Percentiles rank a stretch among this genome's conserved stretches.
Conservation (phyloP, 306 rosid genomes). For the Sphenostylis stenocarpa region DNA sequence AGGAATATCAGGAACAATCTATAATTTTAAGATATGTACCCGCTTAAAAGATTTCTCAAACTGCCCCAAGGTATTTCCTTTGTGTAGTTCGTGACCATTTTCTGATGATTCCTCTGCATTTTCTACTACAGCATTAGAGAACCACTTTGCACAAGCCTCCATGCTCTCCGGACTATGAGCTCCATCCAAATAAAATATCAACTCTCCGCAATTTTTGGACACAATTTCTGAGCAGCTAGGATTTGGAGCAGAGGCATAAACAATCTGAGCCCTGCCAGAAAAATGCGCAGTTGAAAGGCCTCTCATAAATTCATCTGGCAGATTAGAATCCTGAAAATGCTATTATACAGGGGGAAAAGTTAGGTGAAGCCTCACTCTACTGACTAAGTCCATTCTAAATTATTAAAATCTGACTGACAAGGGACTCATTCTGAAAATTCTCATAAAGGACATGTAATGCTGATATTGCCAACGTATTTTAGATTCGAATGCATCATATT, state of each 20-base stretch:
- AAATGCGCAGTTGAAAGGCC: slow-evolving; percentile 69
- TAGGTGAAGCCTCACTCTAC: too few relatives aligned
- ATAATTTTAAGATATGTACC: slow-evolving; percentile 21
- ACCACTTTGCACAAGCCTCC: slow-evolving; percentile 58
- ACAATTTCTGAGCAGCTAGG: slow-evolving; percentile 29
- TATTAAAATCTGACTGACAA: slow-evolving; percentile 13
- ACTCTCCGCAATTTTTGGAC: slow-evolving; percentile 52
- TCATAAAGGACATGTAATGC: not conserved
- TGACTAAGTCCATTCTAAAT: not conserved
- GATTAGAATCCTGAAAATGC: slow-evolving; percentile 40
- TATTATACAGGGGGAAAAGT: slow-evolving; percentile 11
- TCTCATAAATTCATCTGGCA: slow-evolving; percentile 62
- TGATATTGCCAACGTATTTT: slow-evolving; percentile 19
- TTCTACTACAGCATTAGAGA: slow-evolving; percentile 41
- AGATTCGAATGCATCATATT: not conserved
- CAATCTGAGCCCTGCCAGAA: slow-evolving; percentile 74
- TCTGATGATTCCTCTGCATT: slow-evolving; percentile 31
- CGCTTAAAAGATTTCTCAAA: slow-evolving; percentile 38
- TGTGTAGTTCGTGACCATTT: slow-evolving; percentile 37
- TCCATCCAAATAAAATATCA: slow-evolving; percentile 79
- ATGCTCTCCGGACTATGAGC: slow-evolving; percentile 94
- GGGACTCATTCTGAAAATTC: slow-evolving; percentile 15
- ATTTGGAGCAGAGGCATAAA: slow-evolving; percentile 41
- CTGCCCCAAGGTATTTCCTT: slow-evolving; percentile 28
- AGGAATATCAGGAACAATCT: not conserved